Base-by-base conservation (phyloP, 345 rosid species). In the Iberis pinnata region DNA sequence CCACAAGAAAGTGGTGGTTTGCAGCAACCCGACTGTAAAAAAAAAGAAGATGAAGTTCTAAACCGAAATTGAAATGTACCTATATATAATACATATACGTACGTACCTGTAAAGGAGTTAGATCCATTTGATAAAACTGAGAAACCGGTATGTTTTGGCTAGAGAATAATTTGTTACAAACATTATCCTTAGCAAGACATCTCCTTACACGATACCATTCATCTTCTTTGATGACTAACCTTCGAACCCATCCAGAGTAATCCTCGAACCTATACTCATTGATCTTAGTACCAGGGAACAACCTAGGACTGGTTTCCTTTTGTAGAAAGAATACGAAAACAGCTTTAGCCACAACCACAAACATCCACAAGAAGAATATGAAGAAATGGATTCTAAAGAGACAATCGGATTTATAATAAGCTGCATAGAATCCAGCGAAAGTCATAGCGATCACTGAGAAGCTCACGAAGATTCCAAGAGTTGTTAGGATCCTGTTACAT, bases 1-100 rank as follows among this genome's bases (percentile, higher is more conserved):
- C 71, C 71, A 67, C 71, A 67, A 46, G 71, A 60, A 19, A 67
- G 50, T 40, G 71, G 71, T 45, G 71, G 71, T 48, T 67, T 67
- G 51, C 71, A 67, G 33, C 66, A 67, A 37, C 71, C 66, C 4
- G 71, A 60, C 66, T 60, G 56, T 37, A 26, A 0, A 24, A 25
- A 32, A 5, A 45, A 12, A 24, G 1, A 29, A 15, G 9, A 11
- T 18, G n/a, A 46, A 1, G 12, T 26, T 26, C 9, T 35, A 51
- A 52, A 9, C 19, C 33, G 3, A 15, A 24, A 7, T 8, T 38
- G 31, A 8, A 18, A 25, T 12, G 36, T 65, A 66, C 70, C 71
- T 67, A 48, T 4, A 17, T 20, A 18, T 58, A 37, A 26, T 11
- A 20, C 8, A 43, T 4, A 38, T 18, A 38, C 10, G 0, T 26